Evolutionary conservation across 2,329 filamentous ascomycete genomes (phyloP).

Genomic region (Penicillium sp.): DNA sequence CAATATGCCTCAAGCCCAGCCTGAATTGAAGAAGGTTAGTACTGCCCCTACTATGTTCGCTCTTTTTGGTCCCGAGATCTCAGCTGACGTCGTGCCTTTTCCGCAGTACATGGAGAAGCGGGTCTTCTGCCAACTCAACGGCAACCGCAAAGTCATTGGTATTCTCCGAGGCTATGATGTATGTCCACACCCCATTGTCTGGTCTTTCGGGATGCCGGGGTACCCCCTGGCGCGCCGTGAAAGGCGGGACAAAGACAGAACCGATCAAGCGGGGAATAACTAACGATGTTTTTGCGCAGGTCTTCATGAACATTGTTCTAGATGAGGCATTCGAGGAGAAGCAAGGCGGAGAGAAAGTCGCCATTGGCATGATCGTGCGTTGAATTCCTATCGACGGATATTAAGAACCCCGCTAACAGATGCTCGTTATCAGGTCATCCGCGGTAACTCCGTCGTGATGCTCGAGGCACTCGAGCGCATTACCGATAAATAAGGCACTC

Average conservation of each 20-base stretch:
- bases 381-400: neutral
- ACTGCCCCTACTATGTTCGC: neutral
- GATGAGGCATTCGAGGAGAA: conserved; percentile 97
- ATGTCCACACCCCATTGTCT: conserved; percentile 35
- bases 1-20: conserved; percentile 96
- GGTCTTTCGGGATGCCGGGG: too few species aligned
- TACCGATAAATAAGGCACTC: conserved; percentile 40
- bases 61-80: neutral
- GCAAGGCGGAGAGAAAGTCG: conserved; percentile 82
- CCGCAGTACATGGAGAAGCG: conserved; percentile 96
- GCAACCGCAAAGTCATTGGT: conserved; percentile 94
- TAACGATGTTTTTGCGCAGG: conserved; percentile 53
- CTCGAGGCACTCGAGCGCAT: conserved; percentile 63
- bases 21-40: conserved; percentile 93
- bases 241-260: too few species aligned
- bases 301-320: conserved; percentile 96
- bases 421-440: conserved; percentile 68
- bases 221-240: too few species aligned
- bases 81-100: conserved; percentile 17
- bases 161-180: conserved; percentile 96
- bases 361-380: conserved; percentile 86
- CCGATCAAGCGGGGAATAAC: neutral
- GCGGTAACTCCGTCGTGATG: conserved; percentile 98
- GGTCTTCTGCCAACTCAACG: conserved; percentile 95
- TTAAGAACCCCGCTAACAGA: conserved; percentile 8